Percentiles rank a stretch among this genome's conserved stretches.
phyloP scores from a whole-genome alignment of 1,284 basidiomycete genomes.

The Apiotrichum brassicae region DNA sequence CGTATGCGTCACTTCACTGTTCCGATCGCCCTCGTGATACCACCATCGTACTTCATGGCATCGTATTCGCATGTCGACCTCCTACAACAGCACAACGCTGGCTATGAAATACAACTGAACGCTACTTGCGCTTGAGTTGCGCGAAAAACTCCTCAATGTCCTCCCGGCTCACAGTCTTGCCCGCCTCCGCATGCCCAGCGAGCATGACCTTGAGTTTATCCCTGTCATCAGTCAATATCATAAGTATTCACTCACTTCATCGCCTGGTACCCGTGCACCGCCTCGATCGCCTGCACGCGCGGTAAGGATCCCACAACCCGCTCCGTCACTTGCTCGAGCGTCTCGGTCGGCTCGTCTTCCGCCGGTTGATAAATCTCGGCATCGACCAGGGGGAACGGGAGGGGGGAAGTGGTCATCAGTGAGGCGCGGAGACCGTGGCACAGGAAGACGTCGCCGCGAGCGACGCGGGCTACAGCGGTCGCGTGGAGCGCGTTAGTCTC shows the following conservation, averaged over 20 bases:
- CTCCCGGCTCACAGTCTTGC: slow-evolving; percentile 31
- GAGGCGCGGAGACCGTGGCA: slow-evolving; percentile 30
- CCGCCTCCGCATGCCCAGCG: slow-evolving; percentile 22
- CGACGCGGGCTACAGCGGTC: slow-evolving; percentile 8
- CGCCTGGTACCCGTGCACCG: slow-evolving; percentile 38
- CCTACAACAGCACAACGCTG: no score
- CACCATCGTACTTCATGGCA: no score
- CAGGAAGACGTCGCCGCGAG: slow-evolving; percentile 42
- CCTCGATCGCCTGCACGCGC: slow-evolving; percentile 44
- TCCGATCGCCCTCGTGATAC: no score
- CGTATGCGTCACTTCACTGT: no score
- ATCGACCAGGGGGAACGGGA: slow-evolving; percentile 42
- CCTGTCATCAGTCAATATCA: no score
- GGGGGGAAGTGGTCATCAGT: slow-evolving; percentile 12
- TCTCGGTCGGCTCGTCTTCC: slow-evolving; percentile 35
- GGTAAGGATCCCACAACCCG: slow-evolving; percentile 35
- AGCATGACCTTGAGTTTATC: slow-evolving; percentile 37
- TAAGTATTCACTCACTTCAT: slow-evolving; percentile 44
- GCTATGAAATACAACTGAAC: no score
- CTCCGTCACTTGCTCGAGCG: slow-evolving; percentile 38
- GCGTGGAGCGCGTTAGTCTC: background rate
- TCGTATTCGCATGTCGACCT: no score
- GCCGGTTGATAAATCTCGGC: slow-evolving; percentile 45
- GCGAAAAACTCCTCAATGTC: slow-evolving; percentile 40
- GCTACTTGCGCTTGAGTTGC: no score